Evolutionary conservation across 1,284 basidiomycete species (phyloP).

Genomic region (Sporisorium exsertum): DNA sequence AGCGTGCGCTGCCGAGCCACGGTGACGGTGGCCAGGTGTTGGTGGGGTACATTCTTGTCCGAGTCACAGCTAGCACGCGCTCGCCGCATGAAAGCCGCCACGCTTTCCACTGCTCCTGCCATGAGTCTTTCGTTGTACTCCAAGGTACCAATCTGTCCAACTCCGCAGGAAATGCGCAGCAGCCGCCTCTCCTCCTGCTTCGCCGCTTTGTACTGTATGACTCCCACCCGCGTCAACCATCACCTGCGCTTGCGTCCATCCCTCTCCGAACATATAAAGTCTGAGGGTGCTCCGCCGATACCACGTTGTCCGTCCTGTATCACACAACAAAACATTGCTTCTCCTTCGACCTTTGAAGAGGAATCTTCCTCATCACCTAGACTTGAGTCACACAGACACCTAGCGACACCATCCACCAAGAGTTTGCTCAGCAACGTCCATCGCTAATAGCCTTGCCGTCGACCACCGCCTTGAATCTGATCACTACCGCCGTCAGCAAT

Average conservation of each 20-base stretch:
- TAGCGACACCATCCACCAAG: neutral
- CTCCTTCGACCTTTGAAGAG: neutral
- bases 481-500: neutral
- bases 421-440: neutral
- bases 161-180: neutral
- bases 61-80: conserved; percentile 13
- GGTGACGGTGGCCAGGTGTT: conserved; percentile 1
- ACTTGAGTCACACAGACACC: neutral
- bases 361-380: neutral
- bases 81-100: conserved; percentile 6
- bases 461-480: neutral
- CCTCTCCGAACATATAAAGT: neutral
- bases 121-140: conserved; percentile 7
- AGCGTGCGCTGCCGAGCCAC: neutral
- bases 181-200: neutral
- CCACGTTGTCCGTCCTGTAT: neutral
- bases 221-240: conserved; percentile 1
- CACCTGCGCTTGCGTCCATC: neutral
- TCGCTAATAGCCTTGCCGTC: neutral
- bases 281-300: neutral
- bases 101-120: conserved; percentile 2
- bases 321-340: neutral
- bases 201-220: conserved; percentile 3
- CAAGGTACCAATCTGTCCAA: conserved; percentile 3
- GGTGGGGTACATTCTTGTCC: neutral